Evolutionary conservation across 225 moss, liverwort and hornwort species (phyloP).

Genomic region (Pseudoscleropodium purum): DNA sequence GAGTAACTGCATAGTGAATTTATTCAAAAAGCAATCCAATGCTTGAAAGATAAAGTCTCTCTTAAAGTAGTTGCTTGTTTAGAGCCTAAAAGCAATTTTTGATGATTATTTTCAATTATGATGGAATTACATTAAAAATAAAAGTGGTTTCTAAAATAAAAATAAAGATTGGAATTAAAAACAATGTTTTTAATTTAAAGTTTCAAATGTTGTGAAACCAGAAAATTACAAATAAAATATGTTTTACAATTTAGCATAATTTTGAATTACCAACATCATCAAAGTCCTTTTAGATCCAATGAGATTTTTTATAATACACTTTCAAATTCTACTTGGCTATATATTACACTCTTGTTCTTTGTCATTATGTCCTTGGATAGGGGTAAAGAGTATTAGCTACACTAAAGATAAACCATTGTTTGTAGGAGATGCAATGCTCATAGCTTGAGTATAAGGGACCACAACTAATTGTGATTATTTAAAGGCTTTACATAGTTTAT

Average conservation of each 20-base stretch:
- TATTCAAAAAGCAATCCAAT: neutral
- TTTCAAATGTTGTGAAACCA: neutral
- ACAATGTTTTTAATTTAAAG: neutral
- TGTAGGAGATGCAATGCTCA: neutral
- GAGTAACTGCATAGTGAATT: rapidly evolving
- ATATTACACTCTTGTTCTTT: neutral
- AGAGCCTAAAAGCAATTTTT: neutral
- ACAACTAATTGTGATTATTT: neutral
- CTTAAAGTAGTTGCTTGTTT: neutral
- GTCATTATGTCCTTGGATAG: neutral
- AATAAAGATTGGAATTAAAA: neutral
- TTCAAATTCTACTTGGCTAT: neutral
- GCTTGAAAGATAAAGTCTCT: neutral
- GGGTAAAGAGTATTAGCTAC: rapidly evolving
- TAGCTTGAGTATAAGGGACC: neutral
- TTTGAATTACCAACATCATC: neutral
- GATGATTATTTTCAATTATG: neutral
- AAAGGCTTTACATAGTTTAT: neutral
- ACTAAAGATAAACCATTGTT: rapidly evolving
- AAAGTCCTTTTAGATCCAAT: neutral
- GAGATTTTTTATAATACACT: neutral
- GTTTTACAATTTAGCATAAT: neutral
- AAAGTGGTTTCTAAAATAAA: neutral
- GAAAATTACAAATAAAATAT: neutral
- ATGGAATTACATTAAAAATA: neutral